These are phyloP conservation scores for Penicillium sp. DNA, from an alignment of 2,329 filamentous ascomycete genomes.

Conservation along the genomic window DNA sequence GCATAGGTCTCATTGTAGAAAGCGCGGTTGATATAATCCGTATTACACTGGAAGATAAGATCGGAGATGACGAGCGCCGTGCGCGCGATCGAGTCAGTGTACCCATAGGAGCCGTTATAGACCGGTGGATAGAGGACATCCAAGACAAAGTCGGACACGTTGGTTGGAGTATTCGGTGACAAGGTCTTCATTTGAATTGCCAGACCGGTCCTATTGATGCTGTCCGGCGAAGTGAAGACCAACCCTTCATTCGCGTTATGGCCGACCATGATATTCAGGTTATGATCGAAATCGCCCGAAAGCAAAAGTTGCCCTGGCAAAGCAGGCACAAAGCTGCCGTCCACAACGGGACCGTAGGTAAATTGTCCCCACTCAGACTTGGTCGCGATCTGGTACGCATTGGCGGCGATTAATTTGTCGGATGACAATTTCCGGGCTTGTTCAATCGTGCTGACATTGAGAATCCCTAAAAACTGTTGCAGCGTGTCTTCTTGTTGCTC, in stretches of 20 bases:
- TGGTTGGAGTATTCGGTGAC: conserved; percentile 26
- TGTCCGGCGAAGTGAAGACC: conserved; percentile 41
- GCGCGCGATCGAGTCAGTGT: conserved; percentile 48
- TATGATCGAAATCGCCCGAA: conserved; percentile 47
- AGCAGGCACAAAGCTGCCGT: conserved; percentile 51
- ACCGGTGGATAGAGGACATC: conserved; percentile 53
- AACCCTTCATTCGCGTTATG: conserved; percentile 48
- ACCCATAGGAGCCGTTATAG: conserved; percentile 50
- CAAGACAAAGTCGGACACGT: conserved; percentile 45
- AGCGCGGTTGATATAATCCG: conserved; percentile 53
- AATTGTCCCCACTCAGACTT: conserved; percentile 44
- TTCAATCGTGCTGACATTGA: conserved; percentile 47
- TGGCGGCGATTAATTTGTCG: conserved; percentile 44
- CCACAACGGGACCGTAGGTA: conserved; percentile 49
- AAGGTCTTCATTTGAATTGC: conserved; percentile 18
- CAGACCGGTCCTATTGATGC: conserved; percentile 26
- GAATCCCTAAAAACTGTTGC: conserved; percentile 41
- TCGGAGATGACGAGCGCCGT: conserved; percentile 47
- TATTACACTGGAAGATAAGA: conserved; percentile 53
- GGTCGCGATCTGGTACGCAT: conserved; percentile 43
- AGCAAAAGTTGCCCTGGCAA: conserved; percentile 49
- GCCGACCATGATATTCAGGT: conserved; percentile 48
- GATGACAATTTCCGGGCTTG: conserved; percentile 47
- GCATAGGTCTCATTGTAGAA: conserved; percentile 53
- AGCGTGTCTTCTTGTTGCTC: conserved; percentile 42